Evolutionary conservation across 164 flowering plant species (phyloP), one percentile per base, ranked within the genome.

Genomic region (Kingdonia uniflora): DNA sequence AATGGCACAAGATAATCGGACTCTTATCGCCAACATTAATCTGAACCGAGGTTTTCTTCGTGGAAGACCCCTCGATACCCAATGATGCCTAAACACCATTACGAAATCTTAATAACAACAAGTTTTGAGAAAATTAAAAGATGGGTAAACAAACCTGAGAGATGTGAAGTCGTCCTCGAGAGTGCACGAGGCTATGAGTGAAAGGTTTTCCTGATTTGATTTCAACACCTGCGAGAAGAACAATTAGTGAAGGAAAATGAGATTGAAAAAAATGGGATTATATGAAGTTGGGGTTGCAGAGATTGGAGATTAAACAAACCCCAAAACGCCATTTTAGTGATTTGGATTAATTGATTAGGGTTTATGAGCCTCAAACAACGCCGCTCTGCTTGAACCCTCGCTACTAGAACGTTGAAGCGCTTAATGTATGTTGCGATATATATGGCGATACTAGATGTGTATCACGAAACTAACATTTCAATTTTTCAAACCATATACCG

Each of bases 161-260:
- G 11, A 94, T 50, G 41, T 71, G 82, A 62, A 94, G 91, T 54
- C 59, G 71, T 59, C 90, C 95, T 2, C 12, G 57, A 11, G 63
- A 63, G 41, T 70, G 42, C 17, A 73, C 81, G 11, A 58, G 68
- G 5, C 45, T 68, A 69, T 68, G 82, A 19, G 66, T 62, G 53
- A 69, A 78, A 0, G 94, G 78, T 49, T 80, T 63, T 0, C 81
- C 85, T 0, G 92, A 85, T 61, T 81, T 84, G 49, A 94, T 68
- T 69, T 89, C 95, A 47, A 85, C 63, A 11, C 99, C 99, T 89
- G 69, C 8, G 23, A 52, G 17, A 41, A 47, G 3, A 64, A 26
- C 21, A 23, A 16, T 10, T n/a, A n/a, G n/a, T n/a, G n/a, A 15
- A 29, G 2, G 1, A 29, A 5, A 19, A 10, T 12, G 12, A 19